Base-by-base conservation (phyloP, 1,139 yeast genomes). In the Yamadazyma epiphylla region DNA sequence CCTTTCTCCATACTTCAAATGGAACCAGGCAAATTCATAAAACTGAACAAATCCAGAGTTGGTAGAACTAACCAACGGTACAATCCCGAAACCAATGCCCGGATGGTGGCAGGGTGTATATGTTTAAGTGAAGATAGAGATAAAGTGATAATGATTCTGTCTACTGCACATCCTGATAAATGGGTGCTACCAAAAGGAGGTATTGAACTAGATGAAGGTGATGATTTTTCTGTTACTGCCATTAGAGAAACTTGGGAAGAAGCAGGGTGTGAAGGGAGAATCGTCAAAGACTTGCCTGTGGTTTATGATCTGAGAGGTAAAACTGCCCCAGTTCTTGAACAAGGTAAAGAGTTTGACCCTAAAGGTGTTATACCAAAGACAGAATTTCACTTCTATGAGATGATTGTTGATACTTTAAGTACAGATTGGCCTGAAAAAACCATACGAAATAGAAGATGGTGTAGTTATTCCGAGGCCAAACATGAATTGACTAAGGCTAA, bases 151-250 rank as follows among this genome's bases (percentile, higher is more conserved):
- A 73, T 91, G 77, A 76, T 91, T 23, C 75, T 83, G 42, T 83
- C 96, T 0, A 68, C 82, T 13, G 77, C 79, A 11, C 77, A 77
- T 37, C 68, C 67, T 21, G 72, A 74, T 33, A 72, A 70, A 45
- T 88, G 95, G 95, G 85, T 94, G 10, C 58, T 91, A 8, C 98
- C 98, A 3, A 94, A 91, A 50, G 99, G 99, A 19, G 99, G 99
- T 0, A 79, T 89, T 31, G 99, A 91, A 55, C 51, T 55, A 25
- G 98, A 91, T 53, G 98, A 91, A 50, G 64, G 73, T 3, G 78
- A 76, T 24, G 73, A 70, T 45, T 65, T 41, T 33, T 55, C 57
- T 11, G 57, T 59, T 7, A 63, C 86, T 5, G 97, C 97, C 0
- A 64, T 72, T 11, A 64, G 99, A 36, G 98, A 91, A 53, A 85